These are phyloP conservation scores for Aureobasidium mangrovei DNA, from an alignment of 2,329 filamentous ascomycete genomes.

Conservation along the genomic window DNA sequence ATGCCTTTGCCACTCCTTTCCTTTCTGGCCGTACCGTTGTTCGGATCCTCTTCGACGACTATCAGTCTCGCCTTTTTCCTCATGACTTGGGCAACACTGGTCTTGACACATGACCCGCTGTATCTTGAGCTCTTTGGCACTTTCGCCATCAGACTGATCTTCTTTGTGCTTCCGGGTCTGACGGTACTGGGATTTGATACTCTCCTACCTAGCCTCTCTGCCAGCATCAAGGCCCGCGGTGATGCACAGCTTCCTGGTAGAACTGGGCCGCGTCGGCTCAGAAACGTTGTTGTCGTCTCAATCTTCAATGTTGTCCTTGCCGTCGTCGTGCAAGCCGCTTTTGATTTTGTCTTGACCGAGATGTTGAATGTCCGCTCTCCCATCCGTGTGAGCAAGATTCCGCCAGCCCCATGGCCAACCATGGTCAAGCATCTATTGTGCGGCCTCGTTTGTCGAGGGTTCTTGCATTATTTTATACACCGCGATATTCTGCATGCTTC, in stretches of 20 bases:
- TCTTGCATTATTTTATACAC: constrained; percentile 66
- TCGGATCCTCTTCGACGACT: constrained; percentile 68
- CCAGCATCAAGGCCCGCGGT: constrained; percentile 60
- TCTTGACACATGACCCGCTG: constrained; percentile 66
- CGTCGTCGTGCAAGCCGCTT: constrained; percentile 43
- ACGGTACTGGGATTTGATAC: constrained; percentile 66
- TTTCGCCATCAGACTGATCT: constrained; percentile 55
- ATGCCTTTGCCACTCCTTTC: constrained; percentile 40
- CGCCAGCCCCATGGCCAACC: constrained; percentile 53
- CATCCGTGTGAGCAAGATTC: constrained; percentile 48
- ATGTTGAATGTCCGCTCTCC: constrained; percentile 45
- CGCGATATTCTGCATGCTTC: constrained; percentile 57
- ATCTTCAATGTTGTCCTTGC: constrained; percentile 48
- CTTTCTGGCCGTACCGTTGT: constrained; percentile 62
- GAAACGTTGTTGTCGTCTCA: constrained; percentile 45
- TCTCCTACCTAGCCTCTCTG: constrained; percentile 58
- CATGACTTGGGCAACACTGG: constrained; percentile 78
- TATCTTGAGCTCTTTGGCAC: constrained; percentile 67
- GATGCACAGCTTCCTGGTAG: constrained; percentile 38
- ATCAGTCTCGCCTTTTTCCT: constrained; percentile 85
- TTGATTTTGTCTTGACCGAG: constrained; percentile 49
- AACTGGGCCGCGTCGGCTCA: constrained; percentile 34
- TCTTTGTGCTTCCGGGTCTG: constrained; percentile 66
- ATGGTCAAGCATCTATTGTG: constrained; percentile 47
- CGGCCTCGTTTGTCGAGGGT: constrained; percentile 50